Conservation (phyloP, 495 filamentous ascomycete species). For the Letharia columbiana region DNA sequence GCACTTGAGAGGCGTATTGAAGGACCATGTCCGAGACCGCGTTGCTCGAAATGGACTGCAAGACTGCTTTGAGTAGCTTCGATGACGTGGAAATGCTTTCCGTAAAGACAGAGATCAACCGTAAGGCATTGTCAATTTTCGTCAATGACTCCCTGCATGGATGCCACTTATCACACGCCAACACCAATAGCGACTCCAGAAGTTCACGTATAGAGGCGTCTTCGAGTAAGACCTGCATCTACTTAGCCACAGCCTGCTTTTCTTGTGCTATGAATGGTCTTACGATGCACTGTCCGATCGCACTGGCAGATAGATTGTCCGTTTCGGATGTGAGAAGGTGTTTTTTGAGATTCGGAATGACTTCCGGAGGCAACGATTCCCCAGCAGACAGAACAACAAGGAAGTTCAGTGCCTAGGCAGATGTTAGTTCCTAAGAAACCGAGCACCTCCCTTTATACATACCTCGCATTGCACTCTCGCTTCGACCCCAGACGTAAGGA, state of each 20-base stretch:
- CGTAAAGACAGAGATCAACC: constrained; percentile 2
- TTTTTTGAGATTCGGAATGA: constrained; percentile 5
- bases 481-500: constrained; percentile 34
- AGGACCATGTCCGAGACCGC: constrained; percentile 4
- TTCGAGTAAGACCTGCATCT: constrained; percentile 11
- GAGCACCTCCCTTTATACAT: background rate
- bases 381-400: constrained; percentile 22
- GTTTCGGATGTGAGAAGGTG: background rate
- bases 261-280: background rate
- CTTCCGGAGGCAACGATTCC: constrained; percentile 7
- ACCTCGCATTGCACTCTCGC: constrained; percentile 37
- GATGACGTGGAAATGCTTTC: constrained; percentile 1
- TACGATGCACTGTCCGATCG: constrained; percentile 11
- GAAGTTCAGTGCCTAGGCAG: constrained; percentile 33
- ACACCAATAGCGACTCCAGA: constrained; percentile 4
- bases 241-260: background rate
- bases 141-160: background rate
- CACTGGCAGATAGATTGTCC: background rate
- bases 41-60: background rate
- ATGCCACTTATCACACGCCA: background rate
- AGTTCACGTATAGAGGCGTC: constrained; percentile 6
- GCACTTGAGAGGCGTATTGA: constrained; percentile 1
- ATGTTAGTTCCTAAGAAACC: background rate
- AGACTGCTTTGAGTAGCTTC: constrained; percentile 1
- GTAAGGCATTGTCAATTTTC: constrained; percentile 6